Percentiles rank a stretch among this genome's conserved stretches.
These are phyloP conservation scores for Spiraea crenata DNA, from an alignment of 331 rosid genomes.

Conservation along the genomic window DNA sequence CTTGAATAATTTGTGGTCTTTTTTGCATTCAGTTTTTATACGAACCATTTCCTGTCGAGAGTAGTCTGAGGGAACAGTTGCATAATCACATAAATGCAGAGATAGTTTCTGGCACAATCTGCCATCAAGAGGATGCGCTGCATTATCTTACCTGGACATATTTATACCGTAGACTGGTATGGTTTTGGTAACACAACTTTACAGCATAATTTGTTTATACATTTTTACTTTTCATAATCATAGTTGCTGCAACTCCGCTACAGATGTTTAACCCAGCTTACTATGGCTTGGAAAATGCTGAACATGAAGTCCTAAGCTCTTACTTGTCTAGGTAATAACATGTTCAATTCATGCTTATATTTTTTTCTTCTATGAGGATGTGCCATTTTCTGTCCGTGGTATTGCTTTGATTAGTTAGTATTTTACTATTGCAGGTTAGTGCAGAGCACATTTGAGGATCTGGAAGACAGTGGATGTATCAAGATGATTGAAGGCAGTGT, in stretches of 20 bases:
- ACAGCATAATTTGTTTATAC: neutral
- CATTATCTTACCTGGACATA: conserved; percentile 98
- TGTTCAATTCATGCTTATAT: conserved; percentile 22
- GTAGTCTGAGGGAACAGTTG: conserved; percentile 86
- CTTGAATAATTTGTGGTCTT: conserved; percentile 28
- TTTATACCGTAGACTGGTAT: conserved; percentile 92
- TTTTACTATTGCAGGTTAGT: conserved; percentile 58
- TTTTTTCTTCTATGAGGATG: conserved; percentile 1
- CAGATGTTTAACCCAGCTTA: conserved; percentile 97
- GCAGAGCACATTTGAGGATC: conserved; percentile 87
- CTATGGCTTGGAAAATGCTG: conserved; percentile 77
- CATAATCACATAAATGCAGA: conserved; percentile 90
- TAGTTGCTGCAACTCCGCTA: neutral
- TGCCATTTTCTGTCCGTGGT: neutral
- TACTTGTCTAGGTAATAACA: conserved; percentile 76
- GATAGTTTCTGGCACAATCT: conserved; percentile 92
- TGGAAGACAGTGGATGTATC: conserved; percentile 96
- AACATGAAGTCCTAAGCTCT: conserved; percentile 64
- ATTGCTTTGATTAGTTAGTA: conserved; percentile 21
- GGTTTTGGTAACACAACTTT: conserved; percentile 20
- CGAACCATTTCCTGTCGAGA: conserved; percentile 98
- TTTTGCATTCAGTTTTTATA: conserved; percentile 76
- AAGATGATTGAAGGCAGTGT: conserved; percentile 72
- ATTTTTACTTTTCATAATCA: no score
- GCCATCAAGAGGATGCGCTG: conserved; percentile 91